phyloP scores from a whole-genome alignment of 768 basidiomycete genomes.

The Lentinula edodes region DNA sequence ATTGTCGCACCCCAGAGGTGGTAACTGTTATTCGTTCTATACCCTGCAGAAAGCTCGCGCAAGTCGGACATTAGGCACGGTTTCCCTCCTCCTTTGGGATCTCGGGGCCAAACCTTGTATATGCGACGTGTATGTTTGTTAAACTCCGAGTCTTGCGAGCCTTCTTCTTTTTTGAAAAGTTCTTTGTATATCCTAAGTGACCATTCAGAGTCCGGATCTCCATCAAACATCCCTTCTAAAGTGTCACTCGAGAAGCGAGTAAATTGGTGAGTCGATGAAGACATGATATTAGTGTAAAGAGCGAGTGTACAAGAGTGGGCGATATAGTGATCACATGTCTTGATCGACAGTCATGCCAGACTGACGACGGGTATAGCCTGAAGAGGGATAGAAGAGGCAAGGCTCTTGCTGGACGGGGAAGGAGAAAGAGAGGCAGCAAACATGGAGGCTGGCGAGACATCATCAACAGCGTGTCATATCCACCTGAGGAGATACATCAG shows the following conservation, averaged over 20 bases:
- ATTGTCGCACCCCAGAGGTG: conserved; percentile 38
- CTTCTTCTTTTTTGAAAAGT: neutral
- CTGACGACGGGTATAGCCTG: too few relatives aligned
- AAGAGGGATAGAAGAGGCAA: too few relatives aligned
- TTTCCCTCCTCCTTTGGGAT: conserved; percentile 16
- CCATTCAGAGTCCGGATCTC: neutral
- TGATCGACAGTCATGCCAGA: too few relatives aligned
- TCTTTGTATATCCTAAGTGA: neutral
- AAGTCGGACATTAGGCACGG: neutral
- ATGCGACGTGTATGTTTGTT: neutral
- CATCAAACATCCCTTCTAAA: neutral
- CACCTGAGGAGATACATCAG: too few relatives aligned
- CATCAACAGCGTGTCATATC: too few relatives aligned
- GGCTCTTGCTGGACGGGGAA: too few relatives aligned
- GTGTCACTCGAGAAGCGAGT: neutral
- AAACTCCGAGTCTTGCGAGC: neutral
- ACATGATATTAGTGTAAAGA: too few relatives aligned
- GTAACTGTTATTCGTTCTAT: conserved; percentile 23
- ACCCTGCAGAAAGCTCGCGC: conserved; percentile 15
- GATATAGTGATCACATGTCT: too few relatives aligned
- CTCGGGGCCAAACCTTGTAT: conserved; percentile 21
- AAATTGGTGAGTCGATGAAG: neutral
- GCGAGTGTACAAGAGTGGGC: too few relatives aligned
- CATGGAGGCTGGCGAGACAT: too few relatives aligned
- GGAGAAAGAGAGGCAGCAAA: too few relatives aligned